These are phyloP conservation scores for Apiotrichum siamense DNA, from an alignment of 1,284 basidiomycete genomes.

Conservation along the genomic window DNA sequence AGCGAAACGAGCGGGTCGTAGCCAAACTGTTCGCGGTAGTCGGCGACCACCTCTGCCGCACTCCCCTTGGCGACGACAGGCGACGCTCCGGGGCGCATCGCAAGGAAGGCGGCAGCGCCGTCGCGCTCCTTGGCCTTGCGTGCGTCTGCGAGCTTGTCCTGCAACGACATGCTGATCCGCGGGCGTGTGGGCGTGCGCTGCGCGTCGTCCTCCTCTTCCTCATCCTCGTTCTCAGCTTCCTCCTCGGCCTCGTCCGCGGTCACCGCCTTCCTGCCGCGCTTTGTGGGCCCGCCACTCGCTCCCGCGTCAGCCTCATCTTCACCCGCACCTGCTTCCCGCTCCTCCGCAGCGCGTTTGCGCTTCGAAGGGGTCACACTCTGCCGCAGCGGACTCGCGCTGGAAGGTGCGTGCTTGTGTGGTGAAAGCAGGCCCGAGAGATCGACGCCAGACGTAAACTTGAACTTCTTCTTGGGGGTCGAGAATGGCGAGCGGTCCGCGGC, in stretches of 20 bases:
- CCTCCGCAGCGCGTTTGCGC: not conserved
- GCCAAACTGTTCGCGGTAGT: not conserved
- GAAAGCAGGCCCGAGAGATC: constrained; percentile 27
- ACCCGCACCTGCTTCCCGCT: constrained; percentile 13
- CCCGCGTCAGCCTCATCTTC: constrained; percentile 1
- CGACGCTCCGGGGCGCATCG: constrained; percentile 27
- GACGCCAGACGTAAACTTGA: constrained; percentile 26
- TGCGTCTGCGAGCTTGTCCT: not conserved
- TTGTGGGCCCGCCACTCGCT: no score
- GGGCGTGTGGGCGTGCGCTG: constrained; percentile 15
- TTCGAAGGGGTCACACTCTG: constrained; percentile 24
- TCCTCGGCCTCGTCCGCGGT: no score
- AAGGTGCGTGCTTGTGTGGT: constrained; percentile 17
- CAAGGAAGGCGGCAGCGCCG: constrained; percentile 32
- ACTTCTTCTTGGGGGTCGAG: constrained; percentile 34
- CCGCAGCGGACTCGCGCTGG: constrained; percentile 21
- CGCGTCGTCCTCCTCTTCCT: constrained; percentile 14
- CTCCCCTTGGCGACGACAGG: not conserved
- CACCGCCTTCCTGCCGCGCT: no score
- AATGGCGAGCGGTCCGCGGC: constrained; percentile 16
- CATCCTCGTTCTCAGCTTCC: no score
- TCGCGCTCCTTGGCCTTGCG: constrained; percentile 15
- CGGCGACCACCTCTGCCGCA: not conserved
- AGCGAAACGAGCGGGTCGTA: not conserved
- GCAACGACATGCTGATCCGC: constrained; percentile 17